A percentile compares a stretch with the other conserved stretches of the same genome.
These are phyloP conservation scores for Lathyrus oleraceus DNA, from an alignment of 306 rosid genomes.

Conservation along the genomic window DNA sequence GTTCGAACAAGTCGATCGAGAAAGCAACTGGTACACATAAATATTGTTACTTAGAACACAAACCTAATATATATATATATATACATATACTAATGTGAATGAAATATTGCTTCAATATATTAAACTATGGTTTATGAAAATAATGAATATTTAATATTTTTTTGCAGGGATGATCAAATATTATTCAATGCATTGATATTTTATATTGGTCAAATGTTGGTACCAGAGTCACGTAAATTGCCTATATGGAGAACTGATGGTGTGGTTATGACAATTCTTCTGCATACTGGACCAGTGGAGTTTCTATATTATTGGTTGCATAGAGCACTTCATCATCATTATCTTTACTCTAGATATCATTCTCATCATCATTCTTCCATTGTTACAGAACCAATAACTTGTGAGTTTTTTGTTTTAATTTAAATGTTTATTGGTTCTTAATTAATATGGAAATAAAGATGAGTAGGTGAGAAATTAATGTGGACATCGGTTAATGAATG, in stretches of 20 bases:
- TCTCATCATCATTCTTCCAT: constrained; percentile 58
- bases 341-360: constrained; percentile 69
- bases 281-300: constrained; percentile 69
- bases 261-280: constrained; percentile 41
- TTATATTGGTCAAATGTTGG: constrained; percentile 11
- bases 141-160: neutral
- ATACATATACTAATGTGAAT: neutral
- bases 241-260: constrained; percentile 63
- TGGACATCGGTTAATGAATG: neutral
- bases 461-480: neutral
- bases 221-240: neutral
- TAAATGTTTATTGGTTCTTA: neutral
- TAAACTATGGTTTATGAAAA: neutral
- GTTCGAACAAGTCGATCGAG: constrained; percentile 72
- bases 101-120: neutral
- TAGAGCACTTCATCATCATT: constrained; percentile 79
- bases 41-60: too few relatives aligned
- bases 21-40: constrained; percentile 51
- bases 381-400: constrained; percentile 52
- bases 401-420: constrained; percentile 9
- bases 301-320: constrained; percentile 75
- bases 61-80: neutral
- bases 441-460: neutral
- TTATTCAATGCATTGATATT: constrained; percentile 50
- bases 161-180: constrained; percentile 73